phyloP scores from a whole-genome alignment of 164 flowering plant species.

The Stephania japonica region DNA sequence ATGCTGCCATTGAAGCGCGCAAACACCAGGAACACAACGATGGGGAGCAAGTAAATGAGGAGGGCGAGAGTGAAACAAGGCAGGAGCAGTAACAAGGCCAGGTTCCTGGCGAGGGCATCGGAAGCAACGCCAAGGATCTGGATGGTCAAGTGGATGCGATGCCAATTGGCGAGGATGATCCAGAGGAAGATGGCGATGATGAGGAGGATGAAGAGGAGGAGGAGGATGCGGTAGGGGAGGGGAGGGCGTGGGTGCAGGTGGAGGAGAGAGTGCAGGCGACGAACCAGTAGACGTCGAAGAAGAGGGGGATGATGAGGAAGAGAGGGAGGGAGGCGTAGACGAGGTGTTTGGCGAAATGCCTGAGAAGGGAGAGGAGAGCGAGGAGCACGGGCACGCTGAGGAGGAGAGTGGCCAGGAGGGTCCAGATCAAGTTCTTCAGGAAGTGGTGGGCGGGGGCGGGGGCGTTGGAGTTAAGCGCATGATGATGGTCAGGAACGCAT shows the following conservation, averaged over 20 bases:
- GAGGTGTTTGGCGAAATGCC: conserved; percentile 76
- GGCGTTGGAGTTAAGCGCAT: neutral
- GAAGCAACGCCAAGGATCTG: conserved; percentile 64
- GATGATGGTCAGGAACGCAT: conserved; percentile 29
- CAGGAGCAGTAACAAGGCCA: conserved; percentile 62
- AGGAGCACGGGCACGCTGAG: conserved; percentile 57
- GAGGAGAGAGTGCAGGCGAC: conserved; percentile 73
- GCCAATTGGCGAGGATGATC: conserved; percentile 79
- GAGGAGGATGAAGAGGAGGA: conserved; percentile 62
- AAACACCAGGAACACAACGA: conserved; percentile 80
- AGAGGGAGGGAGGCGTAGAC: conserved; percentile 71
- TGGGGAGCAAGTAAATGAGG: conserved; percentile 58
- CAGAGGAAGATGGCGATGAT: conserved; percentile 66
- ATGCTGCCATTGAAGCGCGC: conserved; percentile 72
- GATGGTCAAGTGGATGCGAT: conserved; percentile 72
- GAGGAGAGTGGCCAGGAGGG: conserved; percentile 62
- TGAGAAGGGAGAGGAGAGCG: conserved; percentile 50
- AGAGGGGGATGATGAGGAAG: conserved; percentile 56
- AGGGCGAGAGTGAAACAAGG: conserved; percentile 59
- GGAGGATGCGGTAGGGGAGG: conserved; percentile 56
- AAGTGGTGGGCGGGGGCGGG: conserved; percentile 18
- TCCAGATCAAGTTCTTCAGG: conserved; percentile 57
- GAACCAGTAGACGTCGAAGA: conserved; percentile 81
- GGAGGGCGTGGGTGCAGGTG: conserved; percentile 55
- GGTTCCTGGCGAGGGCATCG: conserved; percentile 57